Conservation (phyloP, 1,284 basidiomycete genomes). For the Cystobasidiaceae sp. region DNA sequence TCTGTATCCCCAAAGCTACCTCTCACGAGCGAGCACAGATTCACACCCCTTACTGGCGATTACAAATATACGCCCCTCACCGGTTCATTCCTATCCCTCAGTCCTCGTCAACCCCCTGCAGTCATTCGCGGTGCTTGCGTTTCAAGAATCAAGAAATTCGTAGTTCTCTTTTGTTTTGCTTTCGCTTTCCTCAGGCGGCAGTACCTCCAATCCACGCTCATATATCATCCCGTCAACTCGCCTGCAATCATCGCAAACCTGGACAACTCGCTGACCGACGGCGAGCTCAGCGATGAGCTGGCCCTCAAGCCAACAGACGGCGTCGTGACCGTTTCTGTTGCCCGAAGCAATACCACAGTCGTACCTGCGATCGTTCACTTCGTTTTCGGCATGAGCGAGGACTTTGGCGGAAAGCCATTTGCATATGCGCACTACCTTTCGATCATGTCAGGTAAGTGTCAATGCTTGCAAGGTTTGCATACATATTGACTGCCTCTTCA, state of each 20-base stretch:
- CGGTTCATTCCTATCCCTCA: not conserved
- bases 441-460: conserved; percentile 23
- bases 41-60: too few relatives aligned
- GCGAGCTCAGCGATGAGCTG: too few relatives aligned
- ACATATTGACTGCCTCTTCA: too few relatives aligned
- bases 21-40: not conserved
- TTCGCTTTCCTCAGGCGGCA: conserved; percentile 14
- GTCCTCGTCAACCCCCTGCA: not conserved
- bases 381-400: conserved; percentile 36
- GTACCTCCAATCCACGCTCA: not conserved
- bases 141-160: not conserved
- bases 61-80: conserved; percentile 1
- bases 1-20: conserved; percentile 16
- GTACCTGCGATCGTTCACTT: conserved; percentile 23
- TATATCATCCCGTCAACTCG: conserved; percentile 23
- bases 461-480: too few relatives aligned
- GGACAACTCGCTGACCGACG: too few relatives aligned
- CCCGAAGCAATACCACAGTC: not conserved
- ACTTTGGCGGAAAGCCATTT: conserved; percentile 38
- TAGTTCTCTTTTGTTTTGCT: conserved; percentile 7
- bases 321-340: conserved; percentile 1
- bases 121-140: not conserved
- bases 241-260: too few relatives aligned
- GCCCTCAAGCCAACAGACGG: too few relatives aligned
- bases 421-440: conserved; percentile 37